Percentiles rank a stretch among this genome's conserved stretches.
phyloP scores from a whole-genome alignment of 139 green algal genomes.

The Micractinium sp. region DNA sequence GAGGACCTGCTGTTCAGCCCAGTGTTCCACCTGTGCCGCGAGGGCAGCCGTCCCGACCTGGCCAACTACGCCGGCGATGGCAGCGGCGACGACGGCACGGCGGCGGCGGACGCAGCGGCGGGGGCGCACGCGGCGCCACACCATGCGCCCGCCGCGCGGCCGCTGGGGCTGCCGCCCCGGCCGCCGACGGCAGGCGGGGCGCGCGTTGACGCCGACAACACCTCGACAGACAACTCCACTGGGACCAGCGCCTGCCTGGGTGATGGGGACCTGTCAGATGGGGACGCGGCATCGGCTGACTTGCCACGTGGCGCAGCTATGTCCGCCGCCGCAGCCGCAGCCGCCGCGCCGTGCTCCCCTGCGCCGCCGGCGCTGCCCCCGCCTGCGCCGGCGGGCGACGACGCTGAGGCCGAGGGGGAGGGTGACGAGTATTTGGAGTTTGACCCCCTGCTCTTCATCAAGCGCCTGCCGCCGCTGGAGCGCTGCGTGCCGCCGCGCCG shows the following conservation, averaged over 20 bases:
- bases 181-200: no score
- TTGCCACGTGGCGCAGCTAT: not conserved
- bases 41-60: constrained; percentile 13
- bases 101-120: not conserved
- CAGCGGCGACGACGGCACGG: not conserved
- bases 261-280: not conserved
- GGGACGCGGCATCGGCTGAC: not conserved
- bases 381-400: no score
- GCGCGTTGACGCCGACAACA: not conserved
- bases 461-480: constrained; percentile 68
- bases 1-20: constrained; percentile 24
- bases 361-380: not conserved
- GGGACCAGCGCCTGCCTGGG: constrained; percentile 15
- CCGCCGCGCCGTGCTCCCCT: not conserved
- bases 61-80: not conserved
- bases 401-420: constrained; percentile 34
- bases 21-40: constrained; percentile 16
- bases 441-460: constrained; percentile 85
- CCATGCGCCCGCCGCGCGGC: no score
- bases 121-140: not conserved
- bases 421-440: constrained; percentile 76
- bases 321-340: not conserved
- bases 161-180: no score
- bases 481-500: constrained; percentile 46
- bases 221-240: constrained; percentile 35